Evolutionary conservation across 2,329 filamentous ascomycete species (phyloP), one percentile per base, ranked within the genome.

Genomic region (Aspergillus cejpii): DNA sequence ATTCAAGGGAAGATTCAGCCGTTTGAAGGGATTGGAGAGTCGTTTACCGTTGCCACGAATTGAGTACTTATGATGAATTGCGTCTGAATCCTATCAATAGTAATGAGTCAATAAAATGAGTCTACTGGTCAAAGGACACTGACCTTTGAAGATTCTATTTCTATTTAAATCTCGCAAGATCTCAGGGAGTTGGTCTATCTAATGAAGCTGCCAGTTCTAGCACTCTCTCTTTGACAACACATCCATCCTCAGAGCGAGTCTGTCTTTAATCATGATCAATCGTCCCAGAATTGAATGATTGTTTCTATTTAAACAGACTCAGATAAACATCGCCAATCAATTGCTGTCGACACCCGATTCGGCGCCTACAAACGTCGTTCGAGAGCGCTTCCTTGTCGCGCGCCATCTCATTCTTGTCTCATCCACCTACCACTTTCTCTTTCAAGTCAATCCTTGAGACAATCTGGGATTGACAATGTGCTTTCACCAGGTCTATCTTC

Each of bases 11-110:
- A 58, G 1, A 80, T 92, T 29, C 78, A 70, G 29, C 64, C 77
- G 2, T 92, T 94, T 69, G 79, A 85, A 53, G 87, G 85, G 0
- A 73, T 73, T 6, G 85, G 83, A 58, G 71, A 73, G 15, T 56
- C 52, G 3, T 73, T 73, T 51, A 65, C 59, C 3, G 65, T 73
- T 33, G 37, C 34, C 6, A 14, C 40, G 12, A 23, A 24, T 37
- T 50, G 31, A 41, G 10, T 3, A 7, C 3, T 10, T 11, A 17
- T 34, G 14, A 31, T 15, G 14, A 3, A n/a, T 6, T 10, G 23
- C 23, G 23, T 24, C 5, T 24, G 23, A 8, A 24, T 24, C 8
- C 23, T 24, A 24, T 24, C 23, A 24, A 24, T 24, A 24, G 23
- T 24, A 24, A 24, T 24, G 23, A 24, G 23, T 24, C 23, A 24